Evolutionary conservation across 441 rosid genomes (phyloP).

Genomic region (Populus hybrid): DNA sequence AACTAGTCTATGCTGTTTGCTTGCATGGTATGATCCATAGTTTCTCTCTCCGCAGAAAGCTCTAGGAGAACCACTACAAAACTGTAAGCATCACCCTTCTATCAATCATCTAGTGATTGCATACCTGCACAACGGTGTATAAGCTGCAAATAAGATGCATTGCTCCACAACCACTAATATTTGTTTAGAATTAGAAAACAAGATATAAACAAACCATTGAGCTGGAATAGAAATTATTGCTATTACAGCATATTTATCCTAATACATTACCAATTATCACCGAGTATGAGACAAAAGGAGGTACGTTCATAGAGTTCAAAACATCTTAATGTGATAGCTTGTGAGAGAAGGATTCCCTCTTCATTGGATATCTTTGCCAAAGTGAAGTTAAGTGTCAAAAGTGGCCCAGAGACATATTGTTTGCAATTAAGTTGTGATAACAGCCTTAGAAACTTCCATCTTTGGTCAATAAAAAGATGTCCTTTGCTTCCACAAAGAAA

Average conservation of each 20-base stretch:
- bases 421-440: not conserved
- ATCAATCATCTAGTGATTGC: not conserved
- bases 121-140: not conserved
- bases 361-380: not conserved
- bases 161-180: not conserved
- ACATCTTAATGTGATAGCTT: not conserved
- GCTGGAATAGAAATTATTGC: not conserved
- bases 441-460: not conserved
- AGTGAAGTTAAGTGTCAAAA: not conserved
- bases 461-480: not conserved
- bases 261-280: not conserved
- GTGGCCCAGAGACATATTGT: not conserved
- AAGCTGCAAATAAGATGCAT: not conserved
- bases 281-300: not conserved
- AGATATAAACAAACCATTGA: not conserved
- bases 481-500: not conserved
- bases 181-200: not conserved
- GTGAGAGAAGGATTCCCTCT: not conserved
- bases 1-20: not conserved
- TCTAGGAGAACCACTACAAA: not conserved
- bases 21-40: not conserved
- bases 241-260: not conserved
- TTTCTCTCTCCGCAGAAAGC: not conserved
- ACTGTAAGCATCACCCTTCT: not conserved
- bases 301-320: not conserved